These are phyloP conservation scores for Cornus controversa DNA, from an alignment of 148 eudicot genomes.

Conservation along the genomic window DNA sequence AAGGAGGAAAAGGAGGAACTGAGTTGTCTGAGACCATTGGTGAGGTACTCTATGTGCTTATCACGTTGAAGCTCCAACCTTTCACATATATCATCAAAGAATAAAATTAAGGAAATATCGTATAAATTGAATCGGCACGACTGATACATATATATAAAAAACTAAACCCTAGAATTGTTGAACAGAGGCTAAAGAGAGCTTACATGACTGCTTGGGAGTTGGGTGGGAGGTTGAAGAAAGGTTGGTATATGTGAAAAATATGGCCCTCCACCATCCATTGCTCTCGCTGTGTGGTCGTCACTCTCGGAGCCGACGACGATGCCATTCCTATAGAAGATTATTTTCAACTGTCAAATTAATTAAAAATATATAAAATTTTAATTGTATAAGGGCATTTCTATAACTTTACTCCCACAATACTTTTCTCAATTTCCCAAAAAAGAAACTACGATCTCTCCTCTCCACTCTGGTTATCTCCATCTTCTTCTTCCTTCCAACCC, in stretches of 20 bases:
- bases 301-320: neutral
- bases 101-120: too few relatives aligned
- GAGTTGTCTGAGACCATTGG: slow-evolving; percentile 60
- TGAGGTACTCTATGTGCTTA: slow-evolving; percentile 57
- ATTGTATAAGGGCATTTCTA: too few relatives aligned
- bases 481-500: too few relatives aligned
- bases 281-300: slow-evolving; percentile 60
- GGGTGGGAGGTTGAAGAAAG: slow-evolving; percentile 46
- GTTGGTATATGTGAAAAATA: slow-evolving; percentile 47
- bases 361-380: too few relatives aligned
- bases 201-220: slow-evolving; percentile 55
- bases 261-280: slow-evolving; percentile 64
- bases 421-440: too few relatives aligned
- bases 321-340: neutral
- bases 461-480: too few relatives aligned
- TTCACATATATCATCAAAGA: neutral
- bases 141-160: neutral
- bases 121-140: neutral
- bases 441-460: too few relatives aligned
- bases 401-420: too few relatives aligned
- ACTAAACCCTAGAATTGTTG: slow-evolving; percentile 11
- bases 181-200: neutral
- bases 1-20: slow-evolving; percentile 58
- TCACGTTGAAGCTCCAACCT: slow-evolving; percentile 77
- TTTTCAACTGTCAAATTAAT: neutral